phyloP scores from a whole-genome alignment of 768 basidiomycete species.

The Termitomyces bulborhizus region DNA sequence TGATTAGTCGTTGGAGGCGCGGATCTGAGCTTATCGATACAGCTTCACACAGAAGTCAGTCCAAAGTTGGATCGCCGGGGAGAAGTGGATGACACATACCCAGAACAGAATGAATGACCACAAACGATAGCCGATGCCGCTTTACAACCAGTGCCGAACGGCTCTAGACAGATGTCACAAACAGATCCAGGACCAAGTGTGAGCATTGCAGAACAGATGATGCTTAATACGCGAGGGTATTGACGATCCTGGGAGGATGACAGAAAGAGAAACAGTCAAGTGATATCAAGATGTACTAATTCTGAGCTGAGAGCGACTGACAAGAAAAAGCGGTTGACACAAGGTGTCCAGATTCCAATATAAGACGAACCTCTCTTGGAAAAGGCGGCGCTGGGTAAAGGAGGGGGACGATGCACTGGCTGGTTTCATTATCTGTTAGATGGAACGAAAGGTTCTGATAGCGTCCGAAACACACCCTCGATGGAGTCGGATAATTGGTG shows the following conservation, averaged over 20 bases:
- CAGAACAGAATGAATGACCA: slow-evolving; percentile 65
- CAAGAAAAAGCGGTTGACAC: too few relatives aligned
- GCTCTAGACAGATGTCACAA: slow-evolving; percentile 75
- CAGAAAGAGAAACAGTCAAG: neutral
- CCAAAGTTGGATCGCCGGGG: neutral
- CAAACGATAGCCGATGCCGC: slow-evolving; percentile 62
- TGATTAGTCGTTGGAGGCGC: slow-evolving; percentile 19
- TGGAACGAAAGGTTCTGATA: neutral
- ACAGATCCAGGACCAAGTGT: slow-evolving; percentile 56
- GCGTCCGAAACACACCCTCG: neutral
- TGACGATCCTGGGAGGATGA: neutral
- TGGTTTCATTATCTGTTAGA: neutral
- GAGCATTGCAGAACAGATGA: slow-evolving; percentile 44
- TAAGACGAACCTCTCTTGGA: neutral
- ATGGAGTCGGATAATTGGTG: neutral
- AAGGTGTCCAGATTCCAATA: neutral
- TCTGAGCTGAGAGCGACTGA: neutral
- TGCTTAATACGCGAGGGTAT: slow-evolving; percentile 6
- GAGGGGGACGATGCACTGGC: neutral
- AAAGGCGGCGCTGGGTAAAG: neutral
- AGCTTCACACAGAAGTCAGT: slow-evolving; percentile 30
- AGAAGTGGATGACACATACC: slow-evolving; percentile 22
- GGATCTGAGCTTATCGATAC: slow-evolving; percentile 42
- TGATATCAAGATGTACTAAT: neutral
- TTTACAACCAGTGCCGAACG: slow-evolving; percentile 45